A percentile compares a stretch with the other conserved stretches of the same genome.
Conservation (phyloP, 352 stramenopile genomes). For the Lagenidium giganteum region DNA sequence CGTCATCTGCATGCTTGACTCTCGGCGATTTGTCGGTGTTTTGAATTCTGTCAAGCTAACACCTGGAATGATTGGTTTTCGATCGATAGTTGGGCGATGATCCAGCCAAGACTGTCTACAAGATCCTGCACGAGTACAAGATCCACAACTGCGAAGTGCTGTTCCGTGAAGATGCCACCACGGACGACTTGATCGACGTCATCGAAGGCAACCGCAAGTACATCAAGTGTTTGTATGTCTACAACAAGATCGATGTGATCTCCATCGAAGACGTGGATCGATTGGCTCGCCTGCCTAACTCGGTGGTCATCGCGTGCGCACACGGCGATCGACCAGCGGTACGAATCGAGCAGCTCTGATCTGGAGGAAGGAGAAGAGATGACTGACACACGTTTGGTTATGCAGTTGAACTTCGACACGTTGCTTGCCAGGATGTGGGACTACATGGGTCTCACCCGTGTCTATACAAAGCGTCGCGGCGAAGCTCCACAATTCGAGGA, state of each 20-base stretch:
- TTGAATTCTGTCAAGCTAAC: no score
- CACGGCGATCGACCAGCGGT: conserved; percentile 62
- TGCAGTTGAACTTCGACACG: conserved; percentile 94
- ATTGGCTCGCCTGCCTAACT: conserved; percentile 92
- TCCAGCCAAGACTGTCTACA: conserved; percentile 77
- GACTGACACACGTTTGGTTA: conserved; percentile 1
- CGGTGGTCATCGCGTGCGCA: conserved; percentile 91
- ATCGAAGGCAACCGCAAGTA: conserved; percentile 98
- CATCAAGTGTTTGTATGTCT: conserved; percentile 97
- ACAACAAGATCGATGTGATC: conserved; percentile 99
- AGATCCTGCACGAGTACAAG: conserved; percentile 92
- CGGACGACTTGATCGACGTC: conserved; percentile 98
- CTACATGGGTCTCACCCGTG: conserved; percentile 76
- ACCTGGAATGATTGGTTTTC: no score
- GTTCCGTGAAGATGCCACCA: conserved; percentile 93
- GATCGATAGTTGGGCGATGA: conserved; percentile 73
- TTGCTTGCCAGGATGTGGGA: conserved; percentile 76
- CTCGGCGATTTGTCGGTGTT: neutral
- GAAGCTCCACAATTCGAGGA: conserved; percentile 60
- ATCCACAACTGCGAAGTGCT: conserved; percentile 96
- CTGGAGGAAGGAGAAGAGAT: neutral
- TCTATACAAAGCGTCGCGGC: conserved; percentile 75
- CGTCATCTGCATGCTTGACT: no score
- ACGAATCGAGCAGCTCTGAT: conserved; percentile 1
- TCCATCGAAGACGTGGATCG: conserved; percentile 98